Base-by-base conservation (phyloP, 1,284 basidiomycete genomes). In the Pascua sp. region DNA sequence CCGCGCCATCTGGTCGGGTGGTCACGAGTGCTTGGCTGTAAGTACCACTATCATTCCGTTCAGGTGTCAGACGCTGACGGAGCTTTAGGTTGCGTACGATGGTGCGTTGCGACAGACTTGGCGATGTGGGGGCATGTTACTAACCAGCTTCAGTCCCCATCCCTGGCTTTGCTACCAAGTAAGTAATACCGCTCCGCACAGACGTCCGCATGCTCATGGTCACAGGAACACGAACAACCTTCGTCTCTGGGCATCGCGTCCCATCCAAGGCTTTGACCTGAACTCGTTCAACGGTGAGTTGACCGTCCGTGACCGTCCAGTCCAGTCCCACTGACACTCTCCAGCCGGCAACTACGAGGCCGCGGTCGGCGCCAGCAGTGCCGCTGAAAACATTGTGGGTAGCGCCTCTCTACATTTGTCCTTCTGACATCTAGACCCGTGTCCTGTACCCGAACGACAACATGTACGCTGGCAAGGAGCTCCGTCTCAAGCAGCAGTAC, bases 401-500 rank as follows among this genome's bases (percentile, higher is more conserved):
- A 7, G 12, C n/a, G 2, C n/a, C 15, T n/a, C 13, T 16, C 16
- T 32, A 37, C 11, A 8, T 9, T 8, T 16, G 13, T n/a, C 5
- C 8, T 40, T 5, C 39, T 51, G 11, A 48, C 47, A 7, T 13
- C 11, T 45, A 74, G 70, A 95, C 91, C 3, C 85, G 89, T 12
- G 91, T 93, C 7, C 81, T 95, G 40, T 96, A 81, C 67, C 80
- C 80, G 49, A 79, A 79, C 60, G 80, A 81, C 68, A 78, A 77
- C 65, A 78, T 75, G 69, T 77, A 70, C 8, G 58, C 56, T 57
- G 92, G 92, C 61, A 95, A 95, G 75, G 89, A 92, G 73, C 80
- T 95, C 37, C 86, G 92, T 59, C 82, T 96, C 64, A 94, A 95
- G 80, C 92, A 96, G 70, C 92, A 96, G 77, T 93, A 92, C 78